Conservation (phyloP, 108 stramenopile species). For the Schizochytrium sp. region DNA sequence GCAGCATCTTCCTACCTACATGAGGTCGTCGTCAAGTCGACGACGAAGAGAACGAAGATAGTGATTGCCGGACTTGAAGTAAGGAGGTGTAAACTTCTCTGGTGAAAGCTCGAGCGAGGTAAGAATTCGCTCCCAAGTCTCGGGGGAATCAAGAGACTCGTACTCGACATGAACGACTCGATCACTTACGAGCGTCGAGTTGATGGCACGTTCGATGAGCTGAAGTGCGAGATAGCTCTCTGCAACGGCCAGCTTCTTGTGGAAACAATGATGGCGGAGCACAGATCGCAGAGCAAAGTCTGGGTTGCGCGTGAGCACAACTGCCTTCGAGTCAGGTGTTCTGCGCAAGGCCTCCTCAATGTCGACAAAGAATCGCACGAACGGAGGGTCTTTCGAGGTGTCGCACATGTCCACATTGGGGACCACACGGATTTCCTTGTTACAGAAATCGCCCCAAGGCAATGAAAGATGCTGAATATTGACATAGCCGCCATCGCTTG, state of each 20-base stretch:
- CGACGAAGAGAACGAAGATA: no score
- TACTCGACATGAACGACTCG: neutral
- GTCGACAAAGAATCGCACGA: neutral
- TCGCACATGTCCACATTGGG: neutral
- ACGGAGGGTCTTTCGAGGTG: neutral
- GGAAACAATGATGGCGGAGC: neutral
- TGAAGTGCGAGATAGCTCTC: neutral
- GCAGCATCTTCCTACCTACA: no score
- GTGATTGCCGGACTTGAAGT: no score
- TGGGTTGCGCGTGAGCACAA: neutral
- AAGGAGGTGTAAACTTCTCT: no score
- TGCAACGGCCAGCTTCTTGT: neutral
- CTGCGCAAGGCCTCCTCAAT: neutral
- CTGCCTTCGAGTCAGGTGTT: neutral
- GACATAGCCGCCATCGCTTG: no score
- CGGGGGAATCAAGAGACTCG: neutral
- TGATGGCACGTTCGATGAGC: neutral
- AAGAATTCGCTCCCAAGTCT: no score
- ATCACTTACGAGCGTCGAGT: neutral
- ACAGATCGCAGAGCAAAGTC: neutral
- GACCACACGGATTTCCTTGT: neutral
- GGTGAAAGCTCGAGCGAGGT: no score
- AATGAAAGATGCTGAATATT: neutral
- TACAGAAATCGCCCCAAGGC: neutral
- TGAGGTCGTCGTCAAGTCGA: no score